Base-by-base conservation (phyloP, 1,139 yeast genomes). In the Meyerozyma sp. region DNA sequence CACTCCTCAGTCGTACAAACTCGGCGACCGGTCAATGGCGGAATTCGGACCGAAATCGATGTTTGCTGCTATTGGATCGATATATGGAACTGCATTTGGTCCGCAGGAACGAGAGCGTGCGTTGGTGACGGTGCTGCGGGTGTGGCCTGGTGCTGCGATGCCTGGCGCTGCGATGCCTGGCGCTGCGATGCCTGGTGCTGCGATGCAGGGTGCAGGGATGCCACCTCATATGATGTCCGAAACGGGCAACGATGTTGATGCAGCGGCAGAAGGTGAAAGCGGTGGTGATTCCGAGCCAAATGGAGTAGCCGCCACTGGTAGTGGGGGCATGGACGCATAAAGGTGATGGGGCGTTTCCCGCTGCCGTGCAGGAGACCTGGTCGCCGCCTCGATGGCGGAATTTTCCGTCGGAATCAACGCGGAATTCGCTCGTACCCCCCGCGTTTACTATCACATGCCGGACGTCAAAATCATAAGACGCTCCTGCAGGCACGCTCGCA, bases 21-120 rank as follows among this genome's bases (percentile, higher is more conserved):
- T 73, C 32, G 77, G 77, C 0, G 53, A 59, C 38, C 51, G 73
- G 30, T 59, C 70, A 3, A 44, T 65, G 23, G 56, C 58, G 32
- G 77, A 73, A 50, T 66, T 70, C 43, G 51, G 56, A 4, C 70
- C 75, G 0, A 46, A 51, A 5, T 49, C 63, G 18, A 61, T 70
- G 40, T 61, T 56, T 43, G 58, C 55, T 38, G 57, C 59, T 40
- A 48, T 70, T 10, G 53, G 55, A 37, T 55, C 49, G 2, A 48
- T 70, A 9, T 69, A 63, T 47, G 70, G 69, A 2, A 50, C 45
- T 5, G 46, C 49, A 1, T 69, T 65, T 44, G 62, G 56, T 44
- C 44, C 46, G 3, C 50, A 49, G 2, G 47, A 56, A 4, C 51
- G 56, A n/a, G 55, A 55, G 23, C 61, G 57, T 42, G 50, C 62